Evolutionary conservation across 2,329 filamentous ascomycete genomes (phyloP), one percentile per base, ranked within the genome.

Genomic region (Xylaria sp.): DNA sequence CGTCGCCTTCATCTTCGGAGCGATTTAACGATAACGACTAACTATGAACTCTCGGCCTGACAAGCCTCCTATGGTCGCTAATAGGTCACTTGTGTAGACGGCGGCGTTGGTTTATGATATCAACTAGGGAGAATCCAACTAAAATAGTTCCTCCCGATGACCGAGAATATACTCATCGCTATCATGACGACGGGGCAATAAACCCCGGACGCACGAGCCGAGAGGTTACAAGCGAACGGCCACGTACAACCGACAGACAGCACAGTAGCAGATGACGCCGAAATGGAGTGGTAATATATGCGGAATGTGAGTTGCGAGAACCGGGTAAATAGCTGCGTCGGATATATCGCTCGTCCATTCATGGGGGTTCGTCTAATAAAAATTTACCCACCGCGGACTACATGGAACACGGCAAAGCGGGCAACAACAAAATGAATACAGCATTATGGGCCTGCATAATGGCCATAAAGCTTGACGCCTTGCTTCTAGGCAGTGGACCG

Each of bases 1-100:
- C n/a, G 64, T 48, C 39, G 65, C 48, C 50, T 71, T 72, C 73
- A 76, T 77, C 56, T 71, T 75, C 0, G 50, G n/a, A 57, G 30
- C 6, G 50, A 61, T 24, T 27, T 21, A n/a, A 50, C n/a, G 45
- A 59, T 19, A 32, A 27, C 12, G 14, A 32, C 3, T 59, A 51
- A 21, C 21, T 39, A 19, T n/a, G 42, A 45, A 14, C 19, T 36
- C 32, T 36, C 12, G 32, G 30, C 21, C 27, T 50, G 19, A 64
- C 30, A 39, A 32, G 39, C 5, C 4, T 17, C 12, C 7, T 56
- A 57, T 55, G 30, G 34, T 34, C n/a, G 5, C 5, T 11, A 53
- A 47, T 19, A 17, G 42, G 11, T 54, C 42, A n/a, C 36, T 30
- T 45, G 27, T 57, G 39, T 7, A 30, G 45, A 61, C 17, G 21